Evolutionary conservation across 1,284 basidiomycete genomes (phyloP), one percentile per base, ranked within the genome.

Genomic region (Thelephora terrestris): DNA sequence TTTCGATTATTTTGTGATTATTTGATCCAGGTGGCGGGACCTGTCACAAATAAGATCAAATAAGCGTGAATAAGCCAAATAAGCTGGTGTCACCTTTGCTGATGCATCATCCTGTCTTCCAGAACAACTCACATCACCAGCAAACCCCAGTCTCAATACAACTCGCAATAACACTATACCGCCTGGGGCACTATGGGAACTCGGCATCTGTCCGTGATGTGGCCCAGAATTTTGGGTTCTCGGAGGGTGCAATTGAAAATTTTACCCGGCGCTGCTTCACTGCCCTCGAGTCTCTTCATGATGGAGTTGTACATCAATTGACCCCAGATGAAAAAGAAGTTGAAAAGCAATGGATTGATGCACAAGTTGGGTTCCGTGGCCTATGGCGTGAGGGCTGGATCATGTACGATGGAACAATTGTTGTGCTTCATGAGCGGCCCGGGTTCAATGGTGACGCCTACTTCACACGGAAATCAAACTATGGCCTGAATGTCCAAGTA

Each of bases 401-500:
- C 44, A 57, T 69, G 35, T 66, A 70, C 6, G 67, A 71, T 58
- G 66, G 69, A 2, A 70, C 63, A 1, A 52, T 68, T 2, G 51
- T 71, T 12, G 62, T 64, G 1, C 58, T 71, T 1, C 57, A 54
- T 38, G 54, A 61, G 7, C 54, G 54, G n/a, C 69, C 67, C 5
- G 53, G 50, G 2, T 59, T 55, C 48, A 60, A 59, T 55, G 64
- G 67, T 4, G 61, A 71, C 35, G 58, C 52, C 12, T 71, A 64
- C 46, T 70, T 66, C 53, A 62, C 69, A 47, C 47, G 59, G 3
- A 71, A 71, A 49, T 58, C 52, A 18, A 65, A 66, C 36, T 68
- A 68, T 47, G 67, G 64, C 2, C 35, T 69, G 6, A 68, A 69
- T 55, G 32, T 67, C 16, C 65, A 64, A 52, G 62, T 62, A n/a